Conservation (phyloP, 768 basidiomycete species). For the Termitomyces sp. region DNA sequence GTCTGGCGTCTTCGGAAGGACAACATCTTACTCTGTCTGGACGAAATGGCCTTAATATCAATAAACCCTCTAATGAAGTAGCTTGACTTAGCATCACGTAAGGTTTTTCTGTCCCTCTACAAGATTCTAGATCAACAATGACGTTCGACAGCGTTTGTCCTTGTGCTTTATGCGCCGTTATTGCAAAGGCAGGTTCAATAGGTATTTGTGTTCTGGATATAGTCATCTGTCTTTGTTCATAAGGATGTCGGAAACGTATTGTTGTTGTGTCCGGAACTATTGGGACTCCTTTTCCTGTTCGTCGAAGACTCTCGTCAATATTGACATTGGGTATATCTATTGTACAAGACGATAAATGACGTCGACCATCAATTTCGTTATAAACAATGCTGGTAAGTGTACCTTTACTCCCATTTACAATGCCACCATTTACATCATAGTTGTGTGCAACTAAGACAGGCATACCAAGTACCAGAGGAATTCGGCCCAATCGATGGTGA, state of each 20-base stretch:
- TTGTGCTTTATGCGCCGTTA: constrained; percentile 38
- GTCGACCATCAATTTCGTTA: too few relatives aligned
- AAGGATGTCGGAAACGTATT: not conserved
- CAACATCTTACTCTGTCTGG: too few relatives aligned
- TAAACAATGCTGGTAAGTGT: too few relatives aligned
- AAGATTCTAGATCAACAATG: constrained; percentile 29
- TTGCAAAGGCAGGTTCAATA: constrained; percentile 32
- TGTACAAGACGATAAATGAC: not conserved
- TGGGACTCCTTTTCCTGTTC: not conserved
- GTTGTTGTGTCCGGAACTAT: not conserved
- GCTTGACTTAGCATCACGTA: constrained; percentile 41
- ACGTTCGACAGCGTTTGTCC: constrained; percentile 27
- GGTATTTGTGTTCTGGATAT: constrained; percentile 28
- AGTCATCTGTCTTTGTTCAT: not conserved
- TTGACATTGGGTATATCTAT: not conserved
- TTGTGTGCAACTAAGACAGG: too few relatives aligned
- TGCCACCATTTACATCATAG: too few relatives aligned
- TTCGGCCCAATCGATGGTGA: too few relatives aligned
- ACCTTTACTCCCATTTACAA: too few relatives aligned
- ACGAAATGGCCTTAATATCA: too few relatives aligned
- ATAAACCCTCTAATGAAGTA: constrained; percentile 22
- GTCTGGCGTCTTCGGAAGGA: too few relatives aligned
- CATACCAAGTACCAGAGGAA: too few relatives aligned
- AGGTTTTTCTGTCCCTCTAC: constrained; percentile 26
- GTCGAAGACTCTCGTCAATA: not conserved